Percentiles rank a stretch among this genome's conserved stretches.
Evolutionary conservation across 2,329 filamentous ascomycete genomes (phyloP).

Genomic region (Thermoascus crustaceus): DNA sequence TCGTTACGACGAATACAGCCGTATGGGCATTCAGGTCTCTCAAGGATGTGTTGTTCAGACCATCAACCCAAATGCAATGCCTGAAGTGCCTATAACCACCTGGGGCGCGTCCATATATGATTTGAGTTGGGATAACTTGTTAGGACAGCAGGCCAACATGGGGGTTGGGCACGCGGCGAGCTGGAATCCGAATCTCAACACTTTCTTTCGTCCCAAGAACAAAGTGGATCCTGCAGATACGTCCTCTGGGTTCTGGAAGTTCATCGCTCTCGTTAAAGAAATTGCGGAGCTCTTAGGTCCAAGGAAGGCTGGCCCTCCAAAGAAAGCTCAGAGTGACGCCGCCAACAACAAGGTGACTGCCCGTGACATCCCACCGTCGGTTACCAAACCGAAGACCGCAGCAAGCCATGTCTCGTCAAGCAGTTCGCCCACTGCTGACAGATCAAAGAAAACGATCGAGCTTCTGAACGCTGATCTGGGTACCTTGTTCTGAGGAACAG

Average conservation of each 20-base stretch:
- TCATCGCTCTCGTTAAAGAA: conserved; percentile 27
- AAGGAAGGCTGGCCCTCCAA: conserved; percentile 5
- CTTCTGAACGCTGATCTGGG: conserved; percentile 20
- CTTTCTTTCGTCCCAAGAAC: conserved; percentile 27
- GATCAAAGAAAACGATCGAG: conserved; percentile 4
- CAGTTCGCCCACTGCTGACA: conserved; percentile 6
- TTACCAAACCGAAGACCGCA: background rate
- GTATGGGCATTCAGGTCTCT: conserved; percentile 7
- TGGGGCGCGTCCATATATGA: conserved; percentile 34
- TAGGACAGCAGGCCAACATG: conserved; percentile 29
- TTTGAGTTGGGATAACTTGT: conserved; percentile 33
- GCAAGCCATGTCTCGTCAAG: conserved; percentile 2
- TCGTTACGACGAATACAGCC: conserved; percentile 33
- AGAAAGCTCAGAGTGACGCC: background rate
- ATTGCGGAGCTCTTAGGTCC: conserved; percentile 26
- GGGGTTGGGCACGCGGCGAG: conserved; percentile 25
- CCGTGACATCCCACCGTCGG: background rate
- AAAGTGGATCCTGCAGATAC: conserved; percentile 11
- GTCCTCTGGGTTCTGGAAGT: conserved; percentile 26
- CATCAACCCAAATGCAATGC: conserved; percentile 12
- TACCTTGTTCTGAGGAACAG: conserved; percentile 18
- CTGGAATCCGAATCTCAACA: conserved; percentile 23
- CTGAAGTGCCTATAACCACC: conserved; percentile 17
- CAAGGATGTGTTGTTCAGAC: conserved; percentile 7
- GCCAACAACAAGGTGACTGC: conserved; percentile 1